These are phyloP conservation scores for Cordyceps pruinosa DNA, from an alignment of 2,329 filamentous ascomycete species.

Conservation along the genomic window DNA sequence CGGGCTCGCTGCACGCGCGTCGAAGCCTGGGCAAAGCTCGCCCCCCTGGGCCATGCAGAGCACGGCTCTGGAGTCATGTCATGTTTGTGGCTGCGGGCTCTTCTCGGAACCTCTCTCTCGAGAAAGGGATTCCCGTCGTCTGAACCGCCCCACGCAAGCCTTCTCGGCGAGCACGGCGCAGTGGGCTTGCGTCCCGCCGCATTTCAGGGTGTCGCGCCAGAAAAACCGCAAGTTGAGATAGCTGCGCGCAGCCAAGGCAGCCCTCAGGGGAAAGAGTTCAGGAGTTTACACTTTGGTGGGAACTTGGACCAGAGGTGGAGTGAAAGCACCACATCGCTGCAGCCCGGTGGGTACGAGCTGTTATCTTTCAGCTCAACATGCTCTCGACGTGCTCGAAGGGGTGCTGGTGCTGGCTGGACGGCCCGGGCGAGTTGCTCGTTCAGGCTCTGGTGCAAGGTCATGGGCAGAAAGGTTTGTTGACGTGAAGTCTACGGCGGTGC, in stretches of 20 bases:
- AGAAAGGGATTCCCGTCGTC: neutral
- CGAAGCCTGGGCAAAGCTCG: too few relatives aligned
- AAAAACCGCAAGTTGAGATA: too few relatives aligned
- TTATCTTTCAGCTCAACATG: slow-evolving; percentile 8
- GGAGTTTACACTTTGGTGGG: neutral
- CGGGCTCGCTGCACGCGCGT: too few relatives aligned
- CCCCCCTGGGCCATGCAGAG: neutral
- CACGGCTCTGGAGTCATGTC: neutral
- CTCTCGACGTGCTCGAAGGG: neutral
- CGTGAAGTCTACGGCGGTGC: neutral
- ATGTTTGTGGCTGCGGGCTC: neutral
- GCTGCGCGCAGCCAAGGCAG: too few relatives aligned
- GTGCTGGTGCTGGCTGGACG: neutral
- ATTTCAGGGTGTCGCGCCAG: too few relatives aligned
- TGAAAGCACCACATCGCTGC: neutral
- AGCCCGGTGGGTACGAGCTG: neutral
- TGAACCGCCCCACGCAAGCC: neutral
- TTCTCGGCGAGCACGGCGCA: neutral
- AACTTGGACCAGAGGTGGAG: neutral
- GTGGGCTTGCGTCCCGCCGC: neutral
- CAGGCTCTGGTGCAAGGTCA: neutral
- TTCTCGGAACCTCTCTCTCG: neutral
- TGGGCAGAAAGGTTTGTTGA: too few relatives aligned
- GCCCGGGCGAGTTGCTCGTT: neutral
- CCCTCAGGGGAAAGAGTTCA: neutral